These are phyloP conservation scores for Dillenia suffruticosa DNA, from an alignment of 164 flowering plant genomes.

Conservation along the genomic window DNA sequence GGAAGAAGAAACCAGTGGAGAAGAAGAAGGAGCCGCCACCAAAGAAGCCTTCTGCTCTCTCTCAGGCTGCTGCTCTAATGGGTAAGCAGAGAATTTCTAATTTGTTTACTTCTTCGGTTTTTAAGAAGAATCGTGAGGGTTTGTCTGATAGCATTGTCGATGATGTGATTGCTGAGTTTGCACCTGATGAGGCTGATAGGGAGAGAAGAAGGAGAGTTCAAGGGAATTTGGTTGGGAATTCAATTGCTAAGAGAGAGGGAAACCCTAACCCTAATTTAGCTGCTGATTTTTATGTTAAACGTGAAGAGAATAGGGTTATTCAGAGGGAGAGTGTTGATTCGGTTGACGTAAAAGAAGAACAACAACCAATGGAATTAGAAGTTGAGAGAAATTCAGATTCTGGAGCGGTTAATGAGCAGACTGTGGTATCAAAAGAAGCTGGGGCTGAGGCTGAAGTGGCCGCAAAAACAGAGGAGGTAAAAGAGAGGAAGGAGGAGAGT, in stretches of 20 bases:
- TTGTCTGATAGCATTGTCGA: conserved; percentile 69
- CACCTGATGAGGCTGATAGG: conserved; percentile 85
- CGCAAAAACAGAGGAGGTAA: conserved; percentile 19
- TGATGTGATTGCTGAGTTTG: conserved; percentile 87
- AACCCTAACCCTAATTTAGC: conserved; percentile 1
- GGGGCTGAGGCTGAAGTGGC: conserved; percentile 27
- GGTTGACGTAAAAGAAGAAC: neutral
- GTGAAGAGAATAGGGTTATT: conserved; percentile 7
- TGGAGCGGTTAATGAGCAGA: conserved; percentile 11
- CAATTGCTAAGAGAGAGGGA: conserved; percentile 23
- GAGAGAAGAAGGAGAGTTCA: conserved; percentile 57
- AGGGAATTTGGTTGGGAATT: neutral
- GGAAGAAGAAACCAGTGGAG: conserved; percentile 39
- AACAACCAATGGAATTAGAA: conserved; percentile 4
- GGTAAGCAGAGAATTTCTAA: conserved; percentile 80
- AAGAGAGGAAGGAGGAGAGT: conserved; percentile 20
- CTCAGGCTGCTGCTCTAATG: conserved; percentile 84
- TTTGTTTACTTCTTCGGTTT: conserved; percentile 77
- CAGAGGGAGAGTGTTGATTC: conserved; percentile 4
- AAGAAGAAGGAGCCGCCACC: conserved; percentile 42
- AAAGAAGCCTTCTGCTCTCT: conserved; percentile 51
- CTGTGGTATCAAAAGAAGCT: conserved; percentile 5
- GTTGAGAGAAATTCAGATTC: conserved; percentile 8
- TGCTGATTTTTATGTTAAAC: conserved; percentile 9
- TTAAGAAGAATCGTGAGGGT: conserved; percentile 54